A percentile compares a stretch with the other conserved stretches of the same genome.
phyloP scores from a whole-genome alignment of 306 rosid genomes.

The Fragaria ananassa region DNA sequence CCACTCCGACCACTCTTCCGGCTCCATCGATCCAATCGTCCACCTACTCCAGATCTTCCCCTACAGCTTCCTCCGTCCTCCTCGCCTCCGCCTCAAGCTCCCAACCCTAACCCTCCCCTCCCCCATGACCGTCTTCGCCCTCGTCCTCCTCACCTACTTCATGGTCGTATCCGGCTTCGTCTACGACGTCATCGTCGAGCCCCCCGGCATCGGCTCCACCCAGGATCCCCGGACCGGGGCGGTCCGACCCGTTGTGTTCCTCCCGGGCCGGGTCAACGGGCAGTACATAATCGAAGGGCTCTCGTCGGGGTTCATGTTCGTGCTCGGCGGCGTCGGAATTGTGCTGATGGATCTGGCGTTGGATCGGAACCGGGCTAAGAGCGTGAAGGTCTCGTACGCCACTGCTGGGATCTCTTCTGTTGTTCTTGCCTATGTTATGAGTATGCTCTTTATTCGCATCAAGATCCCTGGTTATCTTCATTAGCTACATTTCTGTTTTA shows the following conservation, averaged over 20 bases:
- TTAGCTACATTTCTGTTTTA: slow-evolving; percentile 20
- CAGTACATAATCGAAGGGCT: slow-evolving; percentile 93
- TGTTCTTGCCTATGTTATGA: slow-evolving; percentile 71
- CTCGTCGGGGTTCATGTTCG: slow-evolving; percentile 89
- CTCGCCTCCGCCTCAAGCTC: slow-evolving; percentile 33
- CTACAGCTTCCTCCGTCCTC: slow-evolving; percentile 41
- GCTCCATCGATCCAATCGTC: slow-evolving; percentile 42
- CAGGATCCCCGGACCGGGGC: slow-evolving; percentile 87
- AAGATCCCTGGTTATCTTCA: slow-evolving; percentile 84
- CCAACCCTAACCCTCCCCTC: slow-evolving; percentile 27
- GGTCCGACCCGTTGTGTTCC: slow-evolving; percentile 82
- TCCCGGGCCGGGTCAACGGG: slow-evolving; percentile 81
- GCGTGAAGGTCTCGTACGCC: slow-evolving; percentile 76
- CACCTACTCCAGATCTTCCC: slow-evolving; percentile 48
- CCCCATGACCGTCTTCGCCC: slow-evolving; percentile 50
- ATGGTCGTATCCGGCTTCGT: slow-evolving; percentile 94
- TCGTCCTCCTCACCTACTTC: slow-evolving; percentile 90
- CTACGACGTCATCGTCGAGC: slow-evolving; percentile 93
- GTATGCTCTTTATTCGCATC: slow-evolving; percentile 90
- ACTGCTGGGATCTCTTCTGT: slow-evolving; percentile 66
- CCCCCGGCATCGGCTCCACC: slow-evolving; percentile 86
- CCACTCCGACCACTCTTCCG: slow-evolving; percentile 12
- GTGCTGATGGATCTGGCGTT: slow-evolving; percentile 75
- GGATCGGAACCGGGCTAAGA: slow-evolving; percentile 71
- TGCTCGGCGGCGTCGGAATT: slow-evolving; percentile 79